Evolutionary conservation across 129 eudicot species (phyloP).

Genomic region (Erigeron canadensis): DNA sequence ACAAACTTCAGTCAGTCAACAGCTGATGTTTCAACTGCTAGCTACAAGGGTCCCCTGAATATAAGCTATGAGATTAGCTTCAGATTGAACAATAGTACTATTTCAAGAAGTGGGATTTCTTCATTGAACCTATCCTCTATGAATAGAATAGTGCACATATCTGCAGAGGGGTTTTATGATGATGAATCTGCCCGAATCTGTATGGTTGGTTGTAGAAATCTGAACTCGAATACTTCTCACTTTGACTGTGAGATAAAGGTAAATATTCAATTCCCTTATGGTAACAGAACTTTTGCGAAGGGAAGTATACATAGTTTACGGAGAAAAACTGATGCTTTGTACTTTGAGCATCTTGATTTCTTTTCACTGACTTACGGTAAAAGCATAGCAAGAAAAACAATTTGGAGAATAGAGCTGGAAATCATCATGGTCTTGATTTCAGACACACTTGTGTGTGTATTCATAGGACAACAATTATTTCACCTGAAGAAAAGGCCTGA

Average conservation of each 20-base stretch:
- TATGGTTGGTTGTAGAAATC: conserved; percentile 69
- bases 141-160: conserved; percentile 29
- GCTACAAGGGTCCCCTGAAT: conserved; percentile 29
- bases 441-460: conserved; percentile 58
- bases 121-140: conserved; percentile 23
- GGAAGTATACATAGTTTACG: conserved; percentile 71
- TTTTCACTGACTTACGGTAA: conserved; percentile 26
- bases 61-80: conserved; percentile 49
- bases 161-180: conserved; percentile 75
- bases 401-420: conserved; percentile 82
- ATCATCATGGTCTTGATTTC: conserved; percentile 67
- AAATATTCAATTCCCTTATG: conserved; percentile 48
- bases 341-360: conserved; percentile 43
- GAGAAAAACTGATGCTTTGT: conserved; percentile 40
- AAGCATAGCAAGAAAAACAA: conserved; percentile 24
- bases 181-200: conserved; percentile 56
- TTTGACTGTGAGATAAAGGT: conserved; percentile 65
- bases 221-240: conserved; percentile 18
- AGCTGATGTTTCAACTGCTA: background rate
- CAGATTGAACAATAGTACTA: background rate
- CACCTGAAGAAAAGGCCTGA: conserved; percentile 49
- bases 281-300: conserved; percentile 21
- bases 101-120: conserved; percentile 19
- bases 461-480: conserved; percentile 45
- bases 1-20: conserved; percentile 1